Conservation (phyloP, 257 asterid species). For the Ilex asprella region DNA sequence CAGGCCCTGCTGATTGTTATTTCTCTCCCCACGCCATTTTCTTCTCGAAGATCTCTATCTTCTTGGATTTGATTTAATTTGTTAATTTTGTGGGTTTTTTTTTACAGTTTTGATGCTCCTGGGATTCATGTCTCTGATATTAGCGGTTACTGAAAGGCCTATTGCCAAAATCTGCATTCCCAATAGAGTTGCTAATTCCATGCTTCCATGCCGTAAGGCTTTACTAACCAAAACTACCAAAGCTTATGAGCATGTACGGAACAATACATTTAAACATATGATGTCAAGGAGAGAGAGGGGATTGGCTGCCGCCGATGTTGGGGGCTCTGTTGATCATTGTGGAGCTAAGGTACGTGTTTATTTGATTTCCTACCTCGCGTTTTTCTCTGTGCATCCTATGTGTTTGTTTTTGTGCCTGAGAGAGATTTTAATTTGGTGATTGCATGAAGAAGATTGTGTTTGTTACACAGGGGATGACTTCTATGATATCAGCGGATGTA, state of each 20-base stretch:
- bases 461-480: conserved; percentile 47
- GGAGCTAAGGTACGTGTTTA: conserved; percentile 37
- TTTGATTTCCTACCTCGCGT: too few species aligned
- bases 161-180: conserved; percentile 61
- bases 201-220: conserved; percentile 57
- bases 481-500: conserved; percentile 52
- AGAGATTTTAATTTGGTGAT: background rate
- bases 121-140: conserved; percentile 68
- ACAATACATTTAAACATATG: conserved; percentile 4
- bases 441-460: background rate
- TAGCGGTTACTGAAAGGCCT: conserved; percentile 45
- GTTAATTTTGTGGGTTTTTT: background rate
- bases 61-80: background rate
- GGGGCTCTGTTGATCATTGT: conserved; percentile 40
- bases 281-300: conserved; percentile 13
- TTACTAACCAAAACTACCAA: conserved; percentile 12
- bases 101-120: conserved; percentile 61
- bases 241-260: conserved; percentile 12
- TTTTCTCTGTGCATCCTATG: too few species aligned
- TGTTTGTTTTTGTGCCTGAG: too few species aligned
- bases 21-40: background rate
- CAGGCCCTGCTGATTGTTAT: background rate
- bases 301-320: conserved; percentile 20
- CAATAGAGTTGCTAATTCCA: conserved; percentile 32
- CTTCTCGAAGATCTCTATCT: background rate